Evolutionary conservation across 176 grass and related monocot genomes (phyloP), one percentile per base, ranked within the genome.

Genomic region (Otatea glauca): DNA sequence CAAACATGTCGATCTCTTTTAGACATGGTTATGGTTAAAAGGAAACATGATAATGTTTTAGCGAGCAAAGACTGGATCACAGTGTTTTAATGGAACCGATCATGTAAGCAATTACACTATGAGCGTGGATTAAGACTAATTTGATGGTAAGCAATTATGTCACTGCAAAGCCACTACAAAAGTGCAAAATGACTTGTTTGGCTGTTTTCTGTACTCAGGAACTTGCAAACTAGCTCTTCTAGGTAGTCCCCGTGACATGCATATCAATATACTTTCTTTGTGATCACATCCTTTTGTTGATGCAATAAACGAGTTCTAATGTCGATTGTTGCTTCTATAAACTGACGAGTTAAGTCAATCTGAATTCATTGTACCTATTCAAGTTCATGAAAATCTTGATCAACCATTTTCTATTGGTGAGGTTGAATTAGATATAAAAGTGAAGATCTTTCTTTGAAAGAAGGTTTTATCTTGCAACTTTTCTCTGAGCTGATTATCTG

Each of bases 391-490:
- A 92, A 83, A 92, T 90, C 65, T 84, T 94, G 18, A 89, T 38
- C 84, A 89, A 75, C 84, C 88, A 44, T 81, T 96, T 86, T 91
- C 93, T 34, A 66, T 91, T 75, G 97, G 97, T 81, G 70, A 94
- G 97, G 86, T 99, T 99, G 96, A 89, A 90, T 96, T 93, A 86
- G 76, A 79, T 94, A 85, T 77, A 93, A 99, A 84, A 92, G 89
- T 94, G 97, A 99, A 70, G 97, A 99, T 89, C 75, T 90, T 74
- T 47, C 86, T 29, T 29, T 3, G 97, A 99, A 56, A 85, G 90
- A 88, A 99, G 97, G 97, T 73, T 29, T 64, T 70, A 11, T 61
- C 3, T 29, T 86, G 32, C 76, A 79, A 41, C 27, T 68, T 47
- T 38, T 77, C 10, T 75, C 0, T 55, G 38, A 39, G 29, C 1